A percentile compares a stretch with the other conserved stretches of the same genome.
These are phyloP conservation scores for Tilletia indica DNA, from an alignment of 1,284 basidiomycete species.

Conservation along the genomic window DNA sequence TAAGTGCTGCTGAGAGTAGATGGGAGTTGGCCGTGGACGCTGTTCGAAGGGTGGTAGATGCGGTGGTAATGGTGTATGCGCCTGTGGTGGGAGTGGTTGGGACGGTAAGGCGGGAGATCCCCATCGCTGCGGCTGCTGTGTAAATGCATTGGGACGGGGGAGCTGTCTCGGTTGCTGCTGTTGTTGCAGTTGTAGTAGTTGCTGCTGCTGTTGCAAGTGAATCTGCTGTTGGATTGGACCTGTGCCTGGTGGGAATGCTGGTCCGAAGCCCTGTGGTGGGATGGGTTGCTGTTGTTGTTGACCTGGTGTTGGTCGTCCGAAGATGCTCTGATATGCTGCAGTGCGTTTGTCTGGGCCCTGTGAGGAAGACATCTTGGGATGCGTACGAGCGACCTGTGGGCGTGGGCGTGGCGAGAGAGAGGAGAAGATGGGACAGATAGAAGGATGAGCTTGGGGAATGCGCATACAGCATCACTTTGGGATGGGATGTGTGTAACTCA, in stretches of 20 bases:
- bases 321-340: constrained; percentile 52
- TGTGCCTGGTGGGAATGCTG: constrained; percentile 4
- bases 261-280: constrained; percentile 3
- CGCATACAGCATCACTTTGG: no score
- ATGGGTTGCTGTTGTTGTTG: constrained; percentile 36
- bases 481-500: no score
- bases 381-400: no score
- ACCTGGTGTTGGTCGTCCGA: constrained; percentile 46
- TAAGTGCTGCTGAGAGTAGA: constrained; percentile 5
- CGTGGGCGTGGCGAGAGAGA: no score
- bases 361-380: neutral
- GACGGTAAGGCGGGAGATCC: constrained; percentile 22
- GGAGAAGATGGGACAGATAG: no score
- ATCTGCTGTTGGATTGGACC: neutral
- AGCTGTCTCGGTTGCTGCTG: constrained; percentile 10
- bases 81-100: neutral
- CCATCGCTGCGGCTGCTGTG: constrained; percentile 18
- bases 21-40: constrained; percentile 11
- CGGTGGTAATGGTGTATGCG: neutral
- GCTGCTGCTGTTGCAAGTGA: neutral
- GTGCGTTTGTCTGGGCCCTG: constrained; percentile 46
- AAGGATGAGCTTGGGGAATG: no score
- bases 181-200: constrained; percentile 5
- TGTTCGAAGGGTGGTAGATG: neutral
- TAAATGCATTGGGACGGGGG: neutral